phyloP scores from a whole-genome alignment of 768 basidiomycete genomes.

The Russula abietina region DNA sequence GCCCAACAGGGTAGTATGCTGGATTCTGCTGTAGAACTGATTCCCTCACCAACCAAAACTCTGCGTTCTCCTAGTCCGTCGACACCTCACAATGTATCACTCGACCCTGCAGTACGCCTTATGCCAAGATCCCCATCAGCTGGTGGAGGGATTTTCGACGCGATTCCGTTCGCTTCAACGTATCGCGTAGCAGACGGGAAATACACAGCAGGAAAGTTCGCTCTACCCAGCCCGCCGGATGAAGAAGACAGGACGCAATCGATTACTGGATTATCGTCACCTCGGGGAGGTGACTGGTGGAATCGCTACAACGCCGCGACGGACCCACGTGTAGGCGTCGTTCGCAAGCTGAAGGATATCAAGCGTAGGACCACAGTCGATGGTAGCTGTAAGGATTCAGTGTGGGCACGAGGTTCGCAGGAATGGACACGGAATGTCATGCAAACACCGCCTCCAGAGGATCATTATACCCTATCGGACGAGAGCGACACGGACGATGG shows the following conservation, averaged over 20 bases:
- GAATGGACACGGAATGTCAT: constrained; percentile 41
- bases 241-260: constrained; percentile 33
- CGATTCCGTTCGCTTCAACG: constrained; percentile 64
- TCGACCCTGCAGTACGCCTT: constrained; percentile 27
- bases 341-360: constrained; percentile 60
- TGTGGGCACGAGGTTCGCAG: constrained; percentile 41
- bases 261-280: constrained; percentile 25
- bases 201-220: constrained; percentile 69
- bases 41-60: constrained; percentile 48
- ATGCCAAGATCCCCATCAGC: constrained; percentile 18
- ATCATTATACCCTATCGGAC: constrained; percentile 32
- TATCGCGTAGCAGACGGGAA: constrained; percentile 66
- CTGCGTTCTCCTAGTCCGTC: constrained; percentile 32
- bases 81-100: constrained; percentile 10
- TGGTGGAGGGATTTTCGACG: constrained; percentile 47
- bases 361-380: constrained; percentile 52
- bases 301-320: constrained; percentile 53
- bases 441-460: constrained; percentile 29
- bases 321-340: constrained; percentile 65
- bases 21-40: constrained; percentile 36
- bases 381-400: constrained; percentile 35
- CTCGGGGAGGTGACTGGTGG: constrained; percentile 44
- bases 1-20: constrained; percentile 26
- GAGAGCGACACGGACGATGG: constrained; percentile 36
- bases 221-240: constrained; percentile 56